phyloP scores from a whole-genome alignment of 2,329 filamentous ascomycete species.

The Aspergillus tamarii region DNA sequence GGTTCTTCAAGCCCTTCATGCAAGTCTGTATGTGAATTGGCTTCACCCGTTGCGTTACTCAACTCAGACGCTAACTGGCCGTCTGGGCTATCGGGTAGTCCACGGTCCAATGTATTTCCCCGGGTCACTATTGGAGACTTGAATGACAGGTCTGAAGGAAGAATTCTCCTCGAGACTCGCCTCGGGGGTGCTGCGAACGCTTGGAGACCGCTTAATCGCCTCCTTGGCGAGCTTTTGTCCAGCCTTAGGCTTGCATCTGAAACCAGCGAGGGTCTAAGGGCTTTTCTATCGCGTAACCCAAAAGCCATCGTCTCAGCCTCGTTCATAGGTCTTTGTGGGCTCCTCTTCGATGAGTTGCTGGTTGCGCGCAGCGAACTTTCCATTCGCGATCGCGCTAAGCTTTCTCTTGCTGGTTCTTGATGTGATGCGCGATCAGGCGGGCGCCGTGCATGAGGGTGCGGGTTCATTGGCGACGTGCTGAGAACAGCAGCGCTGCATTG shows the following conservation, averaged over 20 bases:
- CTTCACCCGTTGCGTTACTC: constrained; percentile 33
- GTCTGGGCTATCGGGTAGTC: constrained; percentile 31
- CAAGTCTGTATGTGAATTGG: constrained; percentile 23
- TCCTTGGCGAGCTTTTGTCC: constrained; percentile 25
- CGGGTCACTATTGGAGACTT: constrained; percentile 27
- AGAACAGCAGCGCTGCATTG: constrained; percentile 54
- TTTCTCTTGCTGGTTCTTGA: constrained; percentile 69
- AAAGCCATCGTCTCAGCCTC: constrained; percentile 26
- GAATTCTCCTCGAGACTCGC: constrained; percentile 38
- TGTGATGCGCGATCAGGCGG: constrained; percentile 58
- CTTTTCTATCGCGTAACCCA: constrained; percentile 42
- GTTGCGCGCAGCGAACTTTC: constrained; percentile 56
- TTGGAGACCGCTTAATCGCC: constrained; percentile 35
- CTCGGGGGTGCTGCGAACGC: constrained; percentile 42
- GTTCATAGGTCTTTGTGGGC: constrained; percentile 21
- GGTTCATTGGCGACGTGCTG: constrained; percentile 45
- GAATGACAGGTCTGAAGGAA: constrained; percentile 33
- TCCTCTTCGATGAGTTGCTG: constrained; percentile 44
- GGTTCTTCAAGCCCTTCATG: constrained; percentile 56
- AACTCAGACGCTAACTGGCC: constrained; percentile 38
- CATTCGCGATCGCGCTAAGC: constrained; percentile 64
- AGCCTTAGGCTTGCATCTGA: constrained; percentile 30
- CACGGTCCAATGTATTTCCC: constrained; percentile 15
- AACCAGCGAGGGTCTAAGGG: constrained; percentile 39
- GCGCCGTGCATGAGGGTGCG: constrained; percentile 26